phyloP scores from a whole-genome alignment of 768 basidiomycete species.

The Dentipellis fragilis region DNA sequence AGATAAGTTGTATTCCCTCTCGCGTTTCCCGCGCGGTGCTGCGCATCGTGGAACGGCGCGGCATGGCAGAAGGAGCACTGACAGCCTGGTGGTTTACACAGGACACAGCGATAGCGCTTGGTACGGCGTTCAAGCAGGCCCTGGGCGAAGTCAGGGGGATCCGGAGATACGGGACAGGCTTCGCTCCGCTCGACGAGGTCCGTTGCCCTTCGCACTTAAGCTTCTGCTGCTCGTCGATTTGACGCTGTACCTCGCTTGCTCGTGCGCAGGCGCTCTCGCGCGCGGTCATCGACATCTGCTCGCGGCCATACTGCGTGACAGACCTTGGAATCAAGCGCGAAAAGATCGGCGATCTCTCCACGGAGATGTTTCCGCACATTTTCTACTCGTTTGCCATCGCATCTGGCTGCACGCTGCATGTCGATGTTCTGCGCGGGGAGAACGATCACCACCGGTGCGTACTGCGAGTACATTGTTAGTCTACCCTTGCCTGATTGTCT shows the following conservation, averaged over 20 bases:
- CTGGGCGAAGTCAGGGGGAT: slow-evolving; percentile 93
- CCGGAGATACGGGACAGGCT: slow-evolving; percentile 89
- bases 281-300: slow-evolving; percentile 97
- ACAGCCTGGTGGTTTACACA: slow-evolving; percentile 37
- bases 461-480: not conserved
- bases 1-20: slow-evolving; percentile 51
- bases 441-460: slow-evolving; percentile 96
- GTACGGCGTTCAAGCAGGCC: slow-evolving; percentile 88
- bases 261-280: slow-evolving; percentile 73
- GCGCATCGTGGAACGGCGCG: slow-evolving; percentile 3
- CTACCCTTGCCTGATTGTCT: not conserved
- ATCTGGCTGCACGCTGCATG: slow-evolving; percentile 86
- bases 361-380: slow-evolving; percentile 97
- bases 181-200: slow-evolving; percentile 95
- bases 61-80: slow-evolving; percentile 1
- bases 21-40: slow-evolving; percentile 2
- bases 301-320: slow-evolving; percentile 90
- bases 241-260: too few relatives aligned
- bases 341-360: slow-evolving; percentile 90
- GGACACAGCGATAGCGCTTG: slow-evolving; percentile 82
- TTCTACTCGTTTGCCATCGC: slow-evolving; percentile 98
- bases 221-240: not conserved
- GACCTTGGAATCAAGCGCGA: slow-evolving; percentile 82
- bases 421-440: slow-evolving; percentile 89
- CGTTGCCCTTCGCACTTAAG: too few relatives aligned